Base-by-base conservation (phyloP, 1,284 basidiomycete species). In the Tylopilus orsonianus region DNA sequence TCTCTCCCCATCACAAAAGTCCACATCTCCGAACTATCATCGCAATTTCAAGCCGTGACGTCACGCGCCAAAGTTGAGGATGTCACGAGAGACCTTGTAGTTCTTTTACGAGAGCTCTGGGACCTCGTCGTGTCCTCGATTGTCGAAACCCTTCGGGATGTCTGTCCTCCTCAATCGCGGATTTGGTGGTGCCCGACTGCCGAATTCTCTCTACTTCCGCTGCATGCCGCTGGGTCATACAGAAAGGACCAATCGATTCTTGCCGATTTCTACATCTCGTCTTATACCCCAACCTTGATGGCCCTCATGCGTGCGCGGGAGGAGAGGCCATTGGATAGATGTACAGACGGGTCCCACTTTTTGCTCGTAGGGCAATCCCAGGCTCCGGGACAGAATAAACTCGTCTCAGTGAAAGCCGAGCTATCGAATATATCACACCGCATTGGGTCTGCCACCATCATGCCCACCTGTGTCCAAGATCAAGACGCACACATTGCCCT, bases 111-210 rank as follows among this genome's bases (percentile, higher is more conserved):
- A 3, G 35, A 27, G 4, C 48, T 69, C 8, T 67, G 66, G 66
- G 40, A 53, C 4, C 33, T 46, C 6, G 43, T 69, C 16, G 61
- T 60, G 7, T 29, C 29, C 4, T 61, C 64, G 2, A 30, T 30
- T 1, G 50, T 60, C 0, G 39, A 51, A 8, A 40, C 48, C 33
- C 54, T 67, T 1, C 24, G 32, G 7, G 13, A 46, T 5, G 29
- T 39, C 0, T 41, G 58, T 22, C 35, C 30, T 2, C 12, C 38
- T 19, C 36, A 51, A 30, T 58, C 67, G 3, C 62, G 62, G 1
- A 64, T 74, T 2, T 72, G 70, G 67, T 73, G 70, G 71, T 73
- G 69, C 45, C 68, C 67, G 1, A 71, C n/a, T 14, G 29, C 10
- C 13, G 8, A 30, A 2, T 30, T 30, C 29, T 14, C 14, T 10